Evolutionary conservation across 73 alveolate genomes (phyloP), one percentile per base, ranked within the genome.

Genomic region (Paramecium sexaurelia): DNA sequence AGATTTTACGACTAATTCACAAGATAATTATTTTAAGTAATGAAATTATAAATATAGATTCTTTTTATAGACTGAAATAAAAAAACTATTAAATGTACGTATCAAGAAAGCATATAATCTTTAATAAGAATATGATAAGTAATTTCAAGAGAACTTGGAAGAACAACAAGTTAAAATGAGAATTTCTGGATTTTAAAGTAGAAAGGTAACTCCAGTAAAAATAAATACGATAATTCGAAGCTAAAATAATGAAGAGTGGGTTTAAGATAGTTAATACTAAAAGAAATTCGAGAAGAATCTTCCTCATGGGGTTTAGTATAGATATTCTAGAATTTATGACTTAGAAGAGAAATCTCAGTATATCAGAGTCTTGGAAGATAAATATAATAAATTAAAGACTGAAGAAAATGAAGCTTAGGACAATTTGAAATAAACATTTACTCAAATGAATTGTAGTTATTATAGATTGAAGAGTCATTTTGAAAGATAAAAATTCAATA

Each of bases 331-430:
- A 61, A 61, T 61, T 2, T 61, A 61, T 32, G 83, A 61, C 39
- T 61, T 61, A 32, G 83, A 61, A 61, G 83, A 61, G 43, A 61
- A 61, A 61, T 61, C 83, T 7, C n/a, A 61, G n/a, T 61, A 61
- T 26, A 61, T 61, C 7, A 61, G 17, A 61, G 33, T 61, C 11
- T 29, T 61, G 39, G 83, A 61, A 26, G 43, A 61, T 13, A 61
- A 11, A 61, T 61, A 61, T 32, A 32, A 24, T 11, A 61, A 61
- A 26, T 26, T 61, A n/a, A 61, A 61, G 43, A 61, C 83, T 8
- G 83, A 61, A n/a, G 83, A 61, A 26, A 61, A 61, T 29, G 83
- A 61, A 13, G 83, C 83, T 11, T 61, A 61, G 26, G 83, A 61
- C 5, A 61, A 61, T 61, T 61, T 61, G 26, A 61, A 29, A 61